These are phyloP conservation scores for Hypericum perforatum DNA, from an alignment of 345 rosid genomes.

Conservation along the genomic window DNA sequence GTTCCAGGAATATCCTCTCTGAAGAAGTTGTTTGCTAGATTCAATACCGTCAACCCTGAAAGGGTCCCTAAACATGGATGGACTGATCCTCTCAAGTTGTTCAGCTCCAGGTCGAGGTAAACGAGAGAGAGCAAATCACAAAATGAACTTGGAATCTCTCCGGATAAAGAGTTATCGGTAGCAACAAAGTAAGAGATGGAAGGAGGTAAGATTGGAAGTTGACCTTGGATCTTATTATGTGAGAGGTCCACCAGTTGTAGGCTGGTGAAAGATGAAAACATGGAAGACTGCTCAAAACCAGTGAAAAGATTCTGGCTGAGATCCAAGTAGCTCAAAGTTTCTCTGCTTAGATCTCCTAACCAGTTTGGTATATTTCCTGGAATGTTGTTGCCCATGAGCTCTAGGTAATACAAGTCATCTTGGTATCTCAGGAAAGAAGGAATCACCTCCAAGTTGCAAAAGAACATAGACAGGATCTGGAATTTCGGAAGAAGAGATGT, in stretches of 20 bases:
- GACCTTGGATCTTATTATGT: conserved; percentile 14
- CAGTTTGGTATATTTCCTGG: conserved; percentile 18
- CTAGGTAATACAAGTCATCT: background rate
- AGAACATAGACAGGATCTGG: background rate
- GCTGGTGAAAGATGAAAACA: background rate
- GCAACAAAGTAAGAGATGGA: rapidly evolving
- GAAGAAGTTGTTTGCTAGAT: conserved; percentile 16
- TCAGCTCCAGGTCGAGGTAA: conserved; percentile 12
- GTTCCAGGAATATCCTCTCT: conserved; percentile 8
- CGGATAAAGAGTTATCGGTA: conserved; percentile 14
- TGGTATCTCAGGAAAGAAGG: conserved; percentile 14
- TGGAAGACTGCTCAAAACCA: conserved; percentile 1
- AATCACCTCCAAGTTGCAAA: conserved; percentile 11
- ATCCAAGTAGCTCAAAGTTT: background rate
- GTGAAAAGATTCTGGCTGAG: conserved; percentile 14
- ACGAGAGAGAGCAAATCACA: conserved; percentile 5
- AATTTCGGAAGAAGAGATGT: background rate
- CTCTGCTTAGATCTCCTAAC: background rate
- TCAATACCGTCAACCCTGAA: background rate
- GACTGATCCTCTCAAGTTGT: conserved; percentile 12
- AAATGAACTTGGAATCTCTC: conserved; percentile 7
- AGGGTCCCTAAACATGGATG: conserved; percentile 24
- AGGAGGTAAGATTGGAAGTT: conserved; percentile 12
- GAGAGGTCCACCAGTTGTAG: background rate
- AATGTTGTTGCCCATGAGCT: conserved; percentile 12